phyloP scores from a whole-genome alignment of 2,329 filamentous ascomycete species.

The Venturia effusa region DNA sequence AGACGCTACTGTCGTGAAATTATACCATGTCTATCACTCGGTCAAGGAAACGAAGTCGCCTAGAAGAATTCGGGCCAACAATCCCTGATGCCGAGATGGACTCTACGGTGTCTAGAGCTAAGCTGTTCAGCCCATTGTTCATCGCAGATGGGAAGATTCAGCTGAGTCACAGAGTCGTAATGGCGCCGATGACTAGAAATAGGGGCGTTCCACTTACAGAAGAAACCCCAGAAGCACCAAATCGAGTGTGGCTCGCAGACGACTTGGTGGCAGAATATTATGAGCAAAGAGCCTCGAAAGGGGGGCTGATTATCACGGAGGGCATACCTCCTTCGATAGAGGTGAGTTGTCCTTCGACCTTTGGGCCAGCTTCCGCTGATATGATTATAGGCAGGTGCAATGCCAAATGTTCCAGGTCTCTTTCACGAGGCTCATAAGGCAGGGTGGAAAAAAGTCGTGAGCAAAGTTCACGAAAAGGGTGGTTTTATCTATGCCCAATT shows the following conservation, averaged over 20 bases:
- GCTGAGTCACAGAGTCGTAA: conserved; percentile 29
- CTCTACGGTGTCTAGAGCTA: not conserved
- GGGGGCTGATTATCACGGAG: conserved; percentile 49
- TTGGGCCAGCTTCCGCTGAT: not conserved
- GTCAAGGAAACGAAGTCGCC: not conserved
- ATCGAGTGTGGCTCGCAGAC: not conserved
- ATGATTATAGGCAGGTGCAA: conserved; percentile 26
- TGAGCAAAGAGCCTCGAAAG: conserved; percentile 40
- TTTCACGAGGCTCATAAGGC: conserved; percentile 44
- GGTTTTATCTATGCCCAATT: conserved; percentile 52
- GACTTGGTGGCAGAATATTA: conserved; percentile 24
- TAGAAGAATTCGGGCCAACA: not conserved
- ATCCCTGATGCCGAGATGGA: not conserved
- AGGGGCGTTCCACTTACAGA: conserved; percentile 28
- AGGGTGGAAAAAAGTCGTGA: conserved; percentile 49
- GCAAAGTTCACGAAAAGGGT: conserved; percentile 52
- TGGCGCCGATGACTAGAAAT: conserved; percentile 31
- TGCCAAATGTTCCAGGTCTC: conserved; percentile 46
- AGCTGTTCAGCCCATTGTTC: not conserved
- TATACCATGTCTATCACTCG: not conserved
- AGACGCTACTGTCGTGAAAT: not conserved
- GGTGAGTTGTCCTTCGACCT: conserved; percentile 15
- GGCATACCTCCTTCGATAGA: conserved; percentile 40
- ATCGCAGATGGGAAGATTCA: conserved; percentile 16
- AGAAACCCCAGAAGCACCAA: not conserved